A percentile compares a stretch with the other conserved stretches of the same genome.
phyloP scores from a whole-genome alignment of 2,329 filamentous ascomycete genomes.

The Periconia sp. region DNA sequence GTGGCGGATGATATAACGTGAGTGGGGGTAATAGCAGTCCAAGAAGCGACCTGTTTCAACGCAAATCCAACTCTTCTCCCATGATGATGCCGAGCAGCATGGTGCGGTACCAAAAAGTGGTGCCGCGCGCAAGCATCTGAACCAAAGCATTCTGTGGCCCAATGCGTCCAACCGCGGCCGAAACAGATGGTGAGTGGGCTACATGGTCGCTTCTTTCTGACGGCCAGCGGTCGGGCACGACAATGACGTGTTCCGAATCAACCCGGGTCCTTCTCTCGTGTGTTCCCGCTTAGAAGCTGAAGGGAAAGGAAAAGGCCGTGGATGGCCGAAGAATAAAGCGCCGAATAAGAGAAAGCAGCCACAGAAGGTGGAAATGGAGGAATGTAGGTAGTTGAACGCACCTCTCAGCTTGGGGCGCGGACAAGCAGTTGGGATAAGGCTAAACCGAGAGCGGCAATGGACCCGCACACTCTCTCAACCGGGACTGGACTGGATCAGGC shows the following conservation, averaged over 20 bases:
- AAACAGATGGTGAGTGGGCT: conserved; percentile 5
- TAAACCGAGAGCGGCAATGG: background rate
- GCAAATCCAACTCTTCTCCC: background rate
- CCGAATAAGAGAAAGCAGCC: background rate
- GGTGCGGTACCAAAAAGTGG: background rate
- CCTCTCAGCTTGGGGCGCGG: background rate
- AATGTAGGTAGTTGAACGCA: background rate
- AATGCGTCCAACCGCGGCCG: conserved; percentile 17
- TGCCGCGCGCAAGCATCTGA: background rate
- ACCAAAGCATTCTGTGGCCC: conserved; percentile 2
- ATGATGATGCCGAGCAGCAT: background rate
- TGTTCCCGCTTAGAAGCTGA: too few species aligned
- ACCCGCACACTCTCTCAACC: background rate
- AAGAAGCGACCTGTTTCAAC: conserved; percentile 8
- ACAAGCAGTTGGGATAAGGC: conserved; percentile 4
- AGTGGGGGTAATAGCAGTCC: conserved; percentile 1
- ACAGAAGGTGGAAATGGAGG: background rate
- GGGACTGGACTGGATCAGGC: too few species aligned
- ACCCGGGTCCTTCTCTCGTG: background rate
- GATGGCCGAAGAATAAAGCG: background rate
- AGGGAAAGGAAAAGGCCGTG: conserved; percentile 3
- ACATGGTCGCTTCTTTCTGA: background rate
- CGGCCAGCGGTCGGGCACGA: too few species aligned
- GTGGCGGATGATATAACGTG: too few species aligned
- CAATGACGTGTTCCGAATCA: background rate